Conservation (phyloP, 805 yeast species). For the Candida maltosa region DNA sequence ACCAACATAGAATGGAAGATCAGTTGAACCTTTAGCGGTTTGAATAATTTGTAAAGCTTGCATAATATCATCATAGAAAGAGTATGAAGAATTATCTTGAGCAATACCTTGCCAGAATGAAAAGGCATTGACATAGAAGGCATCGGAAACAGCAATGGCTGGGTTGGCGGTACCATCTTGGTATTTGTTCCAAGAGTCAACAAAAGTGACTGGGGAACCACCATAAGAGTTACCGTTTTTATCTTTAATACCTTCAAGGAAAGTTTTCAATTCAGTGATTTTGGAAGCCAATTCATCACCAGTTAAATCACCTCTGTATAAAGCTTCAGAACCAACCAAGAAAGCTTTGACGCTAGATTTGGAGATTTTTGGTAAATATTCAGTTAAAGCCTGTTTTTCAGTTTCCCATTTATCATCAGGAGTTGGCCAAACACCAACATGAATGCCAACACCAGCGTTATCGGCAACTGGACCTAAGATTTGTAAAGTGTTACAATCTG, state of each 20-base stretch:
- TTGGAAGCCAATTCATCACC: conserved; percentile 68
- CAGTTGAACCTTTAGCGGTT: conserved; percentile 80
- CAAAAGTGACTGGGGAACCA: conserved; percentile 80
- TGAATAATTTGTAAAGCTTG: conserved; percentile 91
- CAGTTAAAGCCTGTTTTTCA: conserved; percentile 69
- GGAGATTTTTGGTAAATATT: conserved; percentile 71
- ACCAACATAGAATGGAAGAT: conserved; percentile 90
- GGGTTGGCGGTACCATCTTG: conserved; percentile 73
- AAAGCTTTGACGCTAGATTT: conserved; percentile 68
- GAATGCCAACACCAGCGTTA: conserved; percentile 66
- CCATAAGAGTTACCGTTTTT: conserved; percentile 76
- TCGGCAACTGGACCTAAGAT: conserved; percentile 85
- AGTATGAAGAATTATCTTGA: conserved; percentile 75
- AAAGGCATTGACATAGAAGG: conserved; percentile 91
- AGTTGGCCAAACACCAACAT: conserved; percentile 92
- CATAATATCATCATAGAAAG: conserved; percentile 96
- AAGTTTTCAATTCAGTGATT: conserved; percentile 59
- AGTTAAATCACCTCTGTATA: conserved; percentile 84
- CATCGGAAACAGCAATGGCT: conserved; percentile 78
- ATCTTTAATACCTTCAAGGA: conserved; percentile 63
- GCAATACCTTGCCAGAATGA: conserved; percentile 99
- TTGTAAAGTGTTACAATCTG: conserved; percentile 90
- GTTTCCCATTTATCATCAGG: conserved; percentile 73
- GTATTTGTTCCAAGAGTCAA: conserved; percentile 91
- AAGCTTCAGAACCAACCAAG: conserved; percentile 93